Evolutionary conservation across 805 yeast species (phyloP), one percentile per base, ranked within the genome.

Genomic region (Cyberlindnera japonica): DNA sequence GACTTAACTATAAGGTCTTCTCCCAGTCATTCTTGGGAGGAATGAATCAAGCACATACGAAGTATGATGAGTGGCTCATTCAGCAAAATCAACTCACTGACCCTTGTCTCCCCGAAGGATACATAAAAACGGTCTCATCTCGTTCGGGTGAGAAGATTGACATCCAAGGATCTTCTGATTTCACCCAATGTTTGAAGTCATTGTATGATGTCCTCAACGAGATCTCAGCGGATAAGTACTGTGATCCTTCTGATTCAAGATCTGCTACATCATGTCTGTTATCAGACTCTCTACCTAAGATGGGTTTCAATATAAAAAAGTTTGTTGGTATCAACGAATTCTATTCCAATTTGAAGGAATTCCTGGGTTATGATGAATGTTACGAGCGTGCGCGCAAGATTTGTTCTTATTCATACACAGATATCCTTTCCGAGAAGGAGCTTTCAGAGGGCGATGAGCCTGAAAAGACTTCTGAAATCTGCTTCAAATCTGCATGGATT

Each of bases 301-400:
- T 79, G 59, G 79, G 74, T 48, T 77, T 79, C 51, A 73, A 74
- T 35, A 62, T 72, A 24, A 72, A 75, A 47, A 73, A 71, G 42
- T 80, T 81, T 42, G 64, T 77, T 29, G 87, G 85, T 0, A 81
- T 81, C 8, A 77, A 83, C 44, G 85, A 83, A 5, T 79, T 79
- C 54, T 79, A 83, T 79, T 79, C 79, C 50, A 73, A 80, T 5
- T 64, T 79, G 28, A 68, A 71, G n/a, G 65, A 68, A 35, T 59
- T 77, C 27, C 53, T 75, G 26, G 59, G 65, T 10, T 61, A 65
- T 14, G 51, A 54, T 10, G 54, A 61, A 57, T 28, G 72, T 71
- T 44, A 71, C 65, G 50, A 51, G 51, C 20, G 70, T 35, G 74
- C 84, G 0, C 53, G 63, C 11, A 66, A 65, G 37, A 53, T 77